A percentile compares a stretch with the other conserved stretches of the same genome.
These are phyloP conservation scores for Tetraselmis chui DNA, from an alignment of 139 green algal species.

Conservation along the genomic window DNA sequence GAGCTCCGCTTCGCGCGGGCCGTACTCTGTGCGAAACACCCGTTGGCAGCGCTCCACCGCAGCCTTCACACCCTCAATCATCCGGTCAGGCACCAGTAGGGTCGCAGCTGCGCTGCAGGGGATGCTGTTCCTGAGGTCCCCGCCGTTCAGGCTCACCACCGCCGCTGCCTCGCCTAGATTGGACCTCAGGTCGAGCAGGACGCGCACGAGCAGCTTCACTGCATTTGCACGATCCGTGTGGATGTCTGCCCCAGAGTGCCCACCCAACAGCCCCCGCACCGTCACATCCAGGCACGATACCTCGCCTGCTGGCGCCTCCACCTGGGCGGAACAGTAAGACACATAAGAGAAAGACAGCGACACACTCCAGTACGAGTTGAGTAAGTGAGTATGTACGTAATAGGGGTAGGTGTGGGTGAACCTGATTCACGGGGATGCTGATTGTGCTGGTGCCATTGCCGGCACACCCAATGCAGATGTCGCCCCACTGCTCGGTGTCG, in stretches of 20 bases:
- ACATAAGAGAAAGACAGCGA: no score
- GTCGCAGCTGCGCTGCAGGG: slow-evolving; percentile 37
- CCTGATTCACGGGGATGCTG: slow-evolving; percentile 24
- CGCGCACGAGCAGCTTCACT: slow-evolving; percentile 19
- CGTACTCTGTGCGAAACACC: slow-evolving; percentile 46
- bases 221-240: slow-evolving; percentile 47
- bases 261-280: slow-evolving; percentile 44
- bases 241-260: slow-evolving; percentile 55
- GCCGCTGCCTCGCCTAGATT: slow-evolving; percentile 10
- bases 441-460: slow-evolving; percentile 56
- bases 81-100: slow-evolving; percentile 20
- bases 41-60: slow-evolving; percentile 19
- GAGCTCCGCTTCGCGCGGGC: slow-evolving; percentile 34
- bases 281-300: slow-evolving; percentile 14
- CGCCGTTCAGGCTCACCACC: slow-evolving; percentile 33
- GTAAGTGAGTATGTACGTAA: no score
- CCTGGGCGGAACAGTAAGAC: no score
- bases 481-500: slow-evolving; percentile 66
- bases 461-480: slow-evolving; percentile 70
- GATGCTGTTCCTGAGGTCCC: slow-evolving; percentile 77
- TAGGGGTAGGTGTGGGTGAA: no score
- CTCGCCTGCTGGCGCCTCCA: no score
- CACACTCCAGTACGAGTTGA: no score
- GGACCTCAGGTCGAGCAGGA: slow-evolving; percentile 12
- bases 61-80: slow-evolving; percentile 13